Evolutionary conservation across 1,284 basidiomycete species (phyloP), one percentile per base, ranked within the genome.

Genomic region (Chiua sp.): DNA sequence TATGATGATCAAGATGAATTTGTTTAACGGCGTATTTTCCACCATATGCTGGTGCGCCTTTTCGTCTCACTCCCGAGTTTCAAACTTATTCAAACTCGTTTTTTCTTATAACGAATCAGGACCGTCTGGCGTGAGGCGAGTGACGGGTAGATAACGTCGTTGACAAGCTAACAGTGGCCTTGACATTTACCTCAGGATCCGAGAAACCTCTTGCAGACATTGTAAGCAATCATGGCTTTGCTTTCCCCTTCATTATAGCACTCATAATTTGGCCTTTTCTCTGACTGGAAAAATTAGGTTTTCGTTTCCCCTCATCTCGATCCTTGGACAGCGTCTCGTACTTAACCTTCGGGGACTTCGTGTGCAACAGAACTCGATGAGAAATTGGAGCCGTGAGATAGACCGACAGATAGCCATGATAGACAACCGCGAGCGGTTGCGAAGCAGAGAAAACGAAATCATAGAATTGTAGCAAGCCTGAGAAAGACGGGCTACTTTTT

Each of bases 321-420:
- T 60, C 44, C 22, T 63, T 11, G 69, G 69, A 13, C 69, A 73
- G 22, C 71, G 68, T 8, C 57, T 72, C 51, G 58, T 72, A 7
- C 59, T 72, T 48, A 73, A 70, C 49, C 66, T 70, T 8, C 61
- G 71, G 13, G 11, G n/a, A 20, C 26, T 57, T 6, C 56, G 47
- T 13, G 3, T 18, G 12, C 55, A 1, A 0, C 23, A 16, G 0
- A 22, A 59, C n/a, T 51, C 63, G 42, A 62, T 55, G 13, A 23
- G 42, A 26, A 51, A 67, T 11, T 0, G 68, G 22, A 63, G 61
- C 12, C 56, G 23, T 2, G 58, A 60, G 16, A n/a, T 68, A n/a
- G 48, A 48, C n/a, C 30, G 63, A 58, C 68, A 72, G n/a, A 35
- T 69, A 13, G 67, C 56, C 22, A 8, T 1, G 35, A 7, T 1